phyloP scores from a whole-genome alignment of 164 flowering plant species.

The Litsea cubeba region DNA sequence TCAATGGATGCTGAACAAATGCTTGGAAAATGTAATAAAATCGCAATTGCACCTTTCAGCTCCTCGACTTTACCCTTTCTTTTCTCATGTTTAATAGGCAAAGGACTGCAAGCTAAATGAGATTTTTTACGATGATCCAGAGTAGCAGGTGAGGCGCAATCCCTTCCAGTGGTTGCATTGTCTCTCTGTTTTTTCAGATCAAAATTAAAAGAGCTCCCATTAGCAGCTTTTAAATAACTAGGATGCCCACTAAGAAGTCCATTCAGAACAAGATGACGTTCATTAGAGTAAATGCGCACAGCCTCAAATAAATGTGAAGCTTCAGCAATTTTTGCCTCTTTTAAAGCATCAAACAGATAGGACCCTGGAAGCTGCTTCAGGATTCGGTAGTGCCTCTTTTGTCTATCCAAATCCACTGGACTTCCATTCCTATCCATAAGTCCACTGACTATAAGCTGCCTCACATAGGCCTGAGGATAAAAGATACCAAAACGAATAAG shows the following conservation, averaged over 20 bases:
- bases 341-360: slow-evolving; percentile 50
- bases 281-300: slow-evolving; percentile 64
- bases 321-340: slow-evolving; percentile 52
- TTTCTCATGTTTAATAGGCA: slow-evolving; percentile 24
- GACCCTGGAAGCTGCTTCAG: slow-evolving; percentile 78
- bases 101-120: slow-evolving; percentile 22
- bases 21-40: slow-evolving; percentile 55
- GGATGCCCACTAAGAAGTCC: slow-evolving; percentile 29
- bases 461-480: slow-evolving; percentile 79
- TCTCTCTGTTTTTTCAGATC: slow-evolving; percentile 25
- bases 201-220: slow-evolving; percentile 6
- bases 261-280: slow-evolving; percentile 73
- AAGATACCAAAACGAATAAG: slow-evolving; percentile 77
- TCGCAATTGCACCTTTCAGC: slow-evolving; percentile 63
- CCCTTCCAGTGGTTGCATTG: slow-evolving; percentile 23
- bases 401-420: slow-evolving; percentile 35
- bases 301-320: slow-evolving; percentile 40
- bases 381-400: slow-evolving; percentile 59
- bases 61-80: slow-evolving; percentile 42
- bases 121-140: slow-evolving; percentile 33
- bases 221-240: slow-evolving; percentile 13
- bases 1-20: slow-evolving; percentile 24
- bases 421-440: slow-evolving; percentile 55
- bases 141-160: slow-evolving; percentile 24
- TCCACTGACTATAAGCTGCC: slow-evolving; percentile 94